Evolutionary conservation across 1,284 basidiomycete species (phyloP), one percentile per base, ranked within the genome.

Genomic region (Boletus austroedulis): DNA sequence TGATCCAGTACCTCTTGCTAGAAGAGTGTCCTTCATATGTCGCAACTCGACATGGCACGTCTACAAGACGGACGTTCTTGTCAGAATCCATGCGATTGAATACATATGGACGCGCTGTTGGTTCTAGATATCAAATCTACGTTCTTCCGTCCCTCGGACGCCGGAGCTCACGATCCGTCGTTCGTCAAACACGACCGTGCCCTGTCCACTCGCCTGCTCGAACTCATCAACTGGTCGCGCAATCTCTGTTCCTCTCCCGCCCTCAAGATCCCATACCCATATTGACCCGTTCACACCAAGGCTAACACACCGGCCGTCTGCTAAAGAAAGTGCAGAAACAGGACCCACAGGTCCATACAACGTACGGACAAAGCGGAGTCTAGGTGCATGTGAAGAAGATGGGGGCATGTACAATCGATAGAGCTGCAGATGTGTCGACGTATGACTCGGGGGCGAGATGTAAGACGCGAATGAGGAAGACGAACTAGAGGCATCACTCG

Each of bases 181-280:
- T 61, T 91, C 89, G 64, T 91, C 89, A 70, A 91, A 91, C n/a
- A 78, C 79, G 43, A 90, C 78, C 8, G 78, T 77, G 11, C 82
- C 80, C 56, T 73, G 75, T 36, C 65, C 63, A 56, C 65, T 58
- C 48, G 31, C 46, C n/a, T 50, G 64, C 46, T 45, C 28, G 40
- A 38, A 46, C 40, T 54, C 57, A 28, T 61, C 51, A 29, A 63
- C 44, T 14, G 74, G 72, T 48, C 67, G 60, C 38, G 77, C 75
- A 21, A 89, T 83, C 72, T 88, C 83, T 32, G 82, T 81, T 47
- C 85, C 84, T 46, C 77, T 79, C 17, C 82, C 87, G 46, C 76
- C 79, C 68, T 92, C 90, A 17, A 92, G 76, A 72, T 92, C 89
- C 90, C 90, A 92, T 3, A 89, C 86, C 87, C 89, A 90, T 43